Evolutionary conservation across 345 rosid genomes (phyloP).

Genomic region (Boechera divaricarpa): DNA sequence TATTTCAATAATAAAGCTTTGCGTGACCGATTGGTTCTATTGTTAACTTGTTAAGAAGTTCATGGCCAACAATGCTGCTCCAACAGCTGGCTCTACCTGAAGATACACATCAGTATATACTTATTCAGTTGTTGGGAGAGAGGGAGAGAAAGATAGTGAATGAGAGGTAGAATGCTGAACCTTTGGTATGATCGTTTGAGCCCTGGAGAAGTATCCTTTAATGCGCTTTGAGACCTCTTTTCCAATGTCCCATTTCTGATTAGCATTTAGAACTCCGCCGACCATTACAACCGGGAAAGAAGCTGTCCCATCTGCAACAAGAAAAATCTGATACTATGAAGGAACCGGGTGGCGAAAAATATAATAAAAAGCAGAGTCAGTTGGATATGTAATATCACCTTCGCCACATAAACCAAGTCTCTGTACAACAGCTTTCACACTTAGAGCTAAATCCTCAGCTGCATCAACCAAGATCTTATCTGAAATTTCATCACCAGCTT

Average conservation of each 20-base stretch:
- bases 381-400: constrained; percentile 44
- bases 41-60: constrained; percentile 49
- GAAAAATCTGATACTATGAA: constrained; percentile 1
- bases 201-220: constrained; percentile 50
- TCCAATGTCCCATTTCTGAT: constrained; percentile 61
- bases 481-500: constrained; percentile 60
- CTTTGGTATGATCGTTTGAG: constrained; percentile 56
- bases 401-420: constrained; percentile 62
- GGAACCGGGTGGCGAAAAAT: not conserved
- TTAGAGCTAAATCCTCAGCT: constrained; percentile 57
- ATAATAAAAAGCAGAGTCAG: not conserved
- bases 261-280: constrained; percentile 63
- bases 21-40: constrained; percentile 15
- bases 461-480: constrained; percentile 55
- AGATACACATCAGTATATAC: constrained; percentile 17
- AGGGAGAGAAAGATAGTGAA: not conserved
- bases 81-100: constrained; percentile 72
- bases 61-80: constrained; percentile 61
- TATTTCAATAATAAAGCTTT: not conserved
- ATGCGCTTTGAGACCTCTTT: constrained; percentile 61
- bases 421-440: constrained; percentile 67
- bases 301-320: constrained; percentile 50
- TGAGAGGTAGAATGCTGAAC: constrained; percentile 39
- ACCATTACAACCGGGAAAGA: constrained; percentile 68
- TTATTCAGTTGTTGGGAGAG: not conserved